These are phyloP conservation scores for Pichia sp. DNA, from an alignment of 1,139 yeast species.

Conservation along the genomic window DNA sequence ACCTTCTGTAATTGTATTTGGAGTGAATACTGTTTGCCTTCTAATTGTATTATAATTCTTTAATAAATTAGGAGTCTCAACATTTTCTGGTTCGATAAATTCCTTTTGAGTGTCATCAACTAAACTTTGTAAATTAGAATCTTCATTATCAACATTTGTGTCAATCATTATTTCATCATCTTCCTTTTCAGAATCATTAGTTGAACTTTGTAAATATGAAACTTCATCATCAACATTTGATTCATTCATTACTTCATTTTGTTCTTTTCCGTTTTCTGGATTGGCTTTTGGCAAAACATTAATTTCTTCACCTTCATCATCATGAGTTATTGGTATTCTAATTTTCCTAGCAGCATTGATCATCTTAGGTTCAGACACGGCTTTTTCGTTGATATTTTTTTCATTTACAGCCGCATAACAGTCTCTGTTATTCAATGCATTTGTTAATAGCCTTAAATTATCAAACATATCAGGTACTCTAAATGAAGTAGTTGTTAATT, in stretches of 20 bases:
- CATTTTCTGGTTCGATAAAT: background rate
- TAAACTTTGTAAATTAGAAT: background rate
- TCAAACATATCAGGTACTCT: constrained; percentile 5
- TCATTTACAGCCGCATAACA: background rate
- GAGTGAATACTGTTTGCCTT: constrained; percentile 22
- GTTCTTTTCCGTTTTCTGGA: background rate
- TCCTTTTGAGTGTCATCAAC: background rate
- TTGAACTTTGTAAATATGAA: too few species aligned
- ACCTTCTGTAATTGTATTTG: constrained; percentile 7
- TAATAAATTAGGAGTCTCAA: background rate
- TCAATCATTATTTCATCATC: background rate
- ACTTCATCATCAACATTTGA: background rate
- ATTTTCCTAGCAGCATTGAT: background rate
- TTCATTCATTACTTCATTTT: background rate
- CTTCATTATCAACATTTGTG: background rate
- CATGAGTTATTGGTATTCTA: constrained; percentile 5
- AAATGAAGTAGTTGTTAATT: constrained; percentile 1
- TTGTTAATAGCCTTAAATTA: background rate
- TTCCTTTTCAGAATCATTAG: background rate
- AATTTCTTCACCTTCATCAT: background rate
- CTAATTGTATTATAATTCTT: constrained; percentile 23
- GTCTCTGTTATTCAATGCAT: background rate
- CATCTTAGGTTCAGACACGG: too few species aligned
- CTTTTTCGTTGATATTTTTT: background rate
- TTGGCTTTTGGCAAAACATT: background rate